Evolutionary conservation across 73 alveolate genomes (phyloP).

Genomic region (Paramecium sonneborni): DNA sequence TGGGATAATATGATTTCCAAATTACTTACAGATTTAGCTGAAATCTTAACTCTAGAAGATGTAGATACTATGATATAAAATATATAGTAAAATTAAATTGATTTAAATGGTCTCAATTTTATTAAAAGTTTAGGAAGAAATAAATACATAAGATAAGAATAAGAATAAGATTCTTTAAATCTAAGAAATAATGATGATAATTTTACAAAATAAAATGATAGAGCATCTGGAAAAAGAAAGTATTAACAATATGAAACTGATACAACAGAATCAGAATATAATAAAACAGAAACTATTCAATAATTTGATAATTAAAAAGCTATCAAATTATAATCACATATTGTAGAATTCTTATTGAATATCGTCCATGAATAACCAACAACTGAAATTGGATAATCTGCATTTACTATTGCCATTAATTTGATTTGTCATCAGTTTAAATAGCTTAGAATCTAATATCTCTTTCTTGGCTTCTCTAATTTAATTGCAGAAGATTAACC

Average conservation of each 20-base stretch:
- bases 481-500: background rate
- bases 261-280: background rate
- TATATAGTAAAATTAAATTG: background rate
- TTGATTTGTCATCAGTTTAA: background rate
- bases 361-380: background rate
- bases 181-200: background rate
- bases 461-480: background rate
- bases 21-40: conserved; percentile 33
- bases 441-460: background rate
- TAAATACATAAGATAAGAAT: background rate
- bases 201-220: background rate
- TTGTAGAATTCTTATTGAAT: background rate
- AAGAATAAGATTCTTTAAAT: background rate
- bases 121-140: conserved; percentile 17
- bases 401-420: background rate
- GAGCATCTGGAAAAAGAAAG: background rate
- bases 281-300: background rate
- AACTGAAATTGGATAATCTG: background rate
- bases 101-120: background rate
- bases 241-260: background rate
- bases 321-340: background rate
- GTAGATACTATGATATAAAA: background rate
- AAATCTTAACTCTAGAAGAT: background rate
- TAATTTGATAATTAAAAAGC: background rate
- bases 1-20: conserved; percentile 46